These are phyloP conservation scores for Ambrosia trifida DNA, from an alignment of 129 eudicot species.

Conservation along the genomic window DNA sequence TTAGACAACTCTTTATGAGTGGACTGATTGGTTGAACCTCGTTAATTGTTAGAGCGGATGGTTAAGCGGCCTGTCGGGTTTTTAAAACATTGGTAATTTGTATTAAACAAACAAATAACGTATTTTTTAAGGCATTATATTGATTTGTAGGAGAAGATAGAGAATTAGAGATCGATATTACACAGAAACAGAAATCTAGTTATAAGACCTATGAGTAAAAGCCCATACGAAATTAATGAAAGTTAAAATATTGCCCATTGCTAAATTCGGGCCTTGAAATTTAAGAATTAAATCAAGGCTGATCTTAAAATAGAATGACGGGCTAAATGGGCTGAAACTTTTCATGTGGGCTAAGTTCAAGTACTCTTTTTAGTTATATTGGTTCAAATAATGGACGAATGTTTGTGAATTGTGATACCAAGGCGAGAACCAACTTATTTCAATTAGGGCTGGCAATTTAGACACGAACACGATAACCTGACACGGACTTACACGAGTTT, in stretches of 20 bases:
- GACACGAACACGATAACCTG: too few species aligned
- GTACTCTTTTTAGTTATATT: background rate
- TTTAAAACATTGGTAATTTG: background rate
- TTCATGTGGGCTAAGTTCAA: background rate
- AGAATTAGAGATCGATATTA: background rate
- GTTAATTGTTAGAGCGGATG: too few species aligned
- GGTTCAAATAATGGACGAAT: background rate
- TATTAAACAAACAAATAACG: background rate
- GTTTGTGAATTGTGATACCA: background rate
- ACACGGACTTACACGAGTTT: too few species aligned
- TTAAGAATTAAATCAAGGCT: background rate
- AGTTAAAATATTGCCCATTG: too few species aligned
- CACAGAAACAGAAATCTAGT: background rate
- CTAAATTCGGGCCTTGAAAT: background rate
- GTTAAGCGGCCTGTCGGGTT: background rate
- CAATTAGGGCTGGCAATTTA: too few species aligned
- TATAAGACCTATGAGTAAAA: background rate
- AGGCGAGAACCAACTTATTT: too few species aligned
- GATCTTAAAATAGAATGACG: background rate
- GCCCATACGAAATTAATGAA: background rate
- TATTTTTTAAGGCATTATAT: background rate
- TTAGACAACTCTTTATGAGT: background rate
- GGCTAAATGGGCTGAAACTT: constrained; percentile 2
- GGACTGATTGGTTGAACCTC: background rate
- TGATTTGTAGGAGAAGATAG: background rate